Conservation (phyloP, 495 filamentous ascomycete genomes). For the Penicillium soppii region DNA sequence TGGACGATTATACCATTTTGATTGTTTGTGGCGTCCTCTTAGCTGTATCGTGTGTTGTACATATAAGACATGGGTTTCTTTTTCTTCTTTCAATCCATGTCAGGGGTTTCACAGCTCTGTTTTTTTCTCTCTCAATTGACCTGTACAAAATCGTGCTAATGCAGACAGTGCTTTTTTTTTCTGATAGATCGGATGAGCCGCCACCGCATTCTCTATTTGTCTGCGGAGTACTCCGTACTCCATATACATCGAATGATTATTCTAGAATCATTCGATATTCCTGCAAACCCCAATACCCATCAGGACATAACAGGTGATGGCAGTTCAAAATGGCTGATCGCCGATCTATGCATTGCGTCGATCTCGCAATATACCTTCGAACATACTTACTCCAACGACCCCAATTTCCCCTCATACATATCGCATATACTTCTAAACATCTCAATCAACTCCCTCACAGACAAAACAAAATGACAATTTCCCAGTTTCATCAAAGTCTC, state of each 20-base stretch:
- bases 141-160: background rate
- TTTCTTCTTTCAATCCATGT: background rate
- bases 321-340: too few species aligned
- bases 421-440: too few species aligned
- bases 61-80: constrained; percentile 3
- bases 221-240: too few species aligned
- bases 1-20: constrained; percentile 13
- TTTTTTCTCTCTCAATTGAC: background rate
- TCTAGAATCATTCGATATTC: too few species aligned
- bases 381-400: background rate
- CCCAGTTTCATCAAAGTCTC: constrained; percentile 51
- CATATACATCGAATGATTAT: too few species aligned
- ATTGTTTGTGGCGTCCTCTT: constrained; percentile 7
- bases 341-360: background rate
- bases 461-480: constrained; percentile 51
- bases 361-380: background rate
- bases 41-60: constrained; percentile 2
- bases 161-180: background rate
- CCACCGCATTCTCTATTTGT: too few species aligned
- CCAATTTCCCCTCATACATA: background rate
- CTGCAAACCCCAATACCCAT: too few species aligned
- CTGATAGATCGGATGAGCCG: background rate
- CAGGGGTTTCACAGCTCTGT: background rate
- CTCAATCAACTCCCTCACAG: too few species aligned
- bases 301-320: too few species aligned